Evolutionary conservation across 176 grass and related monocot species (phyloP).

Genomic region (Stipa capillata): DNA sequence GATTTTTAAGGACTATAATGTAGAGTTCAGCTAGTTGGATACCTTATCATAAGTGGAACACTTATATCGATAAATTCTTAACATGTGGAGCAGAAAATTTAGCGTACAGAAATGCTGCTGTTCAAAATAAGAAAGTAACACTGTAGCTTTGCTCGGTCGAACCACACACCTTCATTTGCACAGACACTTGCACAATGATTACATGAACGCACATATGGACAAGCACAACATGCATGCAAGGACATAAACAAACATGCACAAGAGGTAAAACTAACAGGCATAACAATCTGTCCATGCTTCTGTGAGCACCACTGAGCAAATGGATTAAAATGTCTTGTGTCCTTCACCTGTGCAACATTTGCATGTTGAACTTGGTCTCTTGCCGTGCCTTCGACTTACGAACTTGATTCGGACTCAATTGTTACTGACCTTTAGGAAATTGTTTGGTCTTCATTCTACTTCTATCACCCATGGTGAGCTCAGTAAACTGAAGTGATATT

Average conservation of each 20-base stretch:
- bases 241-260: neutral
- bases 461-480: neutral
- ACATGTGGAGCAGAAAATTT: slow-evolving; percentile 1
- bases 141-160: neutral
- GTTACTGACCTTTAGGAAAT: neutral
- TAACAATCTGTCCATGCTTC: neutral
- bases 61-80: neutral
- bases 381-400: neutral
- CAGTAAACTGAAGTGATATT: neutral
- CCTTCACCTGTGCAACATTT: neutral
- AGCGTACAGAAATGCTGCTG: neutral
- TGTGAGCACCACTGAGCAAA: neutral
- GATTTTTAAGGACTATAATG: neutral
- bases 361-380: neutral
- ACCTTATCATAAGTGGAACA: neutral
- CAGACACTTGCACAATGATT: slow-evolving; percentile 8
- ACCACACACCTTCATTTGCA: neutral
- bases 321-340: neutral
- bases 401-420: neutral
- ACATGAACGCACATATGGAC: neutral
- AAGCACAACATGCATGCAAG: neutral
- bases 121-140: neutral
- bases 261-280: neutral
- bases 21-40: slow-evolving; percentile 7
- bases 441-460: neutral